Evolutionary conservation across 1,284 basidiomycete species (phyloP).

Genomic region (Rhizoctonia solani): DNA sequence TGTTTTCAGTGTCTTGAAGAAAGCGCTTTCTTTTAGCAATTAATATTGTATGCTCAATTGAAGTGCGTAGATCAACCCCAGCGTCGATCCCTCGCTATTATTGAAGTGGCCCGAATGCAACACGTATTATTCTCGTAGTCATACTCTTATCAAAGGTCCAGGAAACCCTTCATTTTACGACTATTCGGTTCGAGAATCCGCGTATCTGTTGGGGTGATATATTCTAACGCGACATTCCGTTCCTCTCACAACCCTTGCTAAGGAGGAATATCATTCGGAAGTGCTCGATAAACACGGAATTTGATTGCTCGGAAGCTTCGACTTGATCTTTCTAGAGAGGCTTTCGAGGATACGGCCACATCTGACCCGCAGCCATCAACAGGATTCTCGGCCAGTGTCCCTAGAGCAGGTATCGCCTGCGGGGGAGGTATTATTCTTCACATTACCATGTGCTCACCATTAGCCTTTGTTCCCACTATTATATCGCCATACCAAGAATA

Average conservation of each 20-base stretch:
- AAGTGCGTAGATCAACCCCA: neutral
- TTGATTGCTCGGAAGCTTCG: too few relatives aligned
- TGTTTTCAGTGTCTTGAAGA: neutral
- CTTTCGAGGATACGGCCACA: neutral
- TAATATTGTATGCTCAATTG: neutral
- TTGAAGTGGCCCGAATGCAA: too few relatives aligned
- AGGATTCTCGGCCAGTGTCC: neutral
- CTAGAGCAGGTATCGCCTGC: slow-evolving; percentile 7
- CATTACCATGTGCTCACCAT: slow-evolving; percentile 4
- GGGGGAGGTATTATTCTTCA: slow-evolving; percentile 11
- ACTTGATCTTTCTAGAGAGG: too few relatives aligned
- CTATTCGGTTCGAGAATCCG: too few relatives aligned
- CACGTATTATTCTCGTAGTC: too few relatives aligned
- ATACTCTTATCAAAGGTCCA: too few relatives aligned
- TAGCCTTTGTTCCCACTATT: neutral
- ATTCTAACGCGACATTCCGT: too few relatives aligned
- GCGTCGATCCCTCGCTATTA: neutral
- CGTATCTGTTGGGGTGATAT: too few relatives aligned
- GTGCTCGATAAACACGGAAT: too few relatives aligned
- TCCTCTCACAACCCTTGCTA: too few relatives aligned
- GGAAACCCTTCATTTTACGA: too few relatives aligned
- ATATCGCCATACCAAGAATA: neutral
- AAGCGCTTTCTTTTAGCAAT: neutral
- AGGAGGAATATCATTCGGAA: too few relatives aligned
- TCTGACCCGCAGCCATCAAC: neutral